Evolutionary conservation across 139 green algal genomes (phyloP), one percentile per base, ranked within the genome.

Genomic region (Chlamydomonas asymmetrica): DNA sequence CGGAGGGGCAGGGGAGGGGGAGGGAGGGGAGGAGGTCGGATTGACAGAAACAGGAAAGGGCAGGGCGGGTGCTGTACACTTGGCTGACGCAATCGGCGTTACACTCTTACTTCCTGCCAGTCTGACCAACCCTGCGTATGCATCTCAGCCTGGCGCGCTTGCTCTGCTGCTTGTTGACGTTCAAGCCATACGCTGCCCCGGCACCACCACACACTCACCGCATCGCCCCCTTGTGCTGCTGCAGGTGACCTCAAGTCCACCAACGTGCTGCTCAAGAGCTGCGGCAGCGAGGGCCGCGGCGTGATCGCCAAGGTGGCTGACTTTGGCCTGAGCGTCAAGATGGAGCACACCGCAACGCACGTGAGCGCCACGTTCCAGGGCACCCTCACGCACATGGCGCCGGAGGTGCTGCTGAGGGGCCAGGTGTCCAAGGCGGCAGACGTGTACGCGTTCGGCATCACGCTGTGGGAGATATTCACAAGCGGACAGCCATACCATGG

Each of bases 191-290:
- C n/a, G n/a, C n/a, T n/a, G n/a, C n/a, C n/a, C n/a, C n/a, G n/a
- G n/a, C n/a, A n/a, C n/a, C n/a, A n/a, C n/a, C n/a, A n/a, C n/a
- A n/a, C n/a, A n/a, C n/a, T n/a, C n/a, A n/a, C n/a, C n/a, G n/a
- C n/a, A n/a, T n/a, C n/a, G n/a, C n/a, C n/a, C n/a, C n/a, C n/a
- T 20, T 16, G 48, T 56, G 48, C 48, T 56, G 48, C 48, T 56
- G 48, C 48, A 56, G 16, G 48, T 56, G 71, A 69, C 41, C 72
- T 74, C 10, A 68, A 86, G 78, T 81, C 82, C n/a, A 72, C 78
- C 41, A 91, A 91, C 64, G 79, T 91, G 35, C 85, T 91, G 85
- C 80, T 91, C 32, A 87, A 87, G 73, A 82, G 68, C 64, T 57
- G 40, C 32, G 74, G 71, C n/a, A 56, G 41, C 10, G 69, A 77